Base-by-base conservation (phyloP, 441 rosid species). In the Eutrema salsugineum region DNA sequence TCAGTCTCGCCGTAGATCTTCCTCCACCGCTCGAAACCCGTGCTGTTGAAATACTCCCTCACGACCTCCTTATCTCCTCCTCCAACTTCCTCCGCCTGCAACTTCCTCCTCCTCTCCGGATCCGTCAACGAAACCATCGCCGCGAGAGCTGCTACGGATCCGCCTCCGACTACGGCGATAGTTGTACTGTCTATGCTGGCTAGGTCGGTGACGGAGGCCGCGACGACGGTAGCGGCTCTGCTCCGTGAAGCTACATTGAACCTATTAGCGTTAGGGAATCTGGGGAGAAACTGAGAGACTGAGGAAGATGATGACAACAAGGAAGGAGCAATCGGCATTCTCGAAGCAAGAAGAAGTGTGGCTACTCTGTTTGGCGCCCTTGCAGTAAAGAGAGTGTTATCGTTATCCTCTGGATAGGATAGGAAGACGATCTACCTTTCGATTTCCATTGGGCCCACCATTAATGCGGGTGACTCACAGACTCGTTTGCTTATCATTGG, bases 31-130 rank as follows among this genome's bases (percentile, higher is more conserved):
- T 91, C 90, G 77, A 94, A 90, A 1, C 94, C 94, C 0, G 91
- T 77, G 72, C 85, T 87, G 71, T 90, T 91, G 83, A 90, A 91
- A 81, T 91, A 94, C 78, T 94, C 96, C 66, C 79, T 85, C 72
- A 88, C 99, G 2, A 91, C 99, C 57, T 94, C 97, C 81, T 90
- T 91, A 69, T 91, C 97, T 8, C 87, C 91, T 9, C 97, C 97
- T 0, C 99, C 97, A 11, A 91, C 97, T 70, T 94, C 97, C 80
- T 86, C 92, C 35, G 99, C 97, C 84, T 94, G 97, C 55, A 85
- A 72, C 48, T 66, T 71, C 68, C 97, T 83, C 38, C 99, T 83
- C 27, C 88, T 81, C 81, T 90, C 93, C 6, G 97, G 95, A 73
- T 88, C 97, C 2, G 93, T 77, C n/a, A 88, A 62, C 1, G 97